Base-by-base conservation (phyloP, 2,329 filamentous ascomycete species). In the Fusarium sp. region DNA sequence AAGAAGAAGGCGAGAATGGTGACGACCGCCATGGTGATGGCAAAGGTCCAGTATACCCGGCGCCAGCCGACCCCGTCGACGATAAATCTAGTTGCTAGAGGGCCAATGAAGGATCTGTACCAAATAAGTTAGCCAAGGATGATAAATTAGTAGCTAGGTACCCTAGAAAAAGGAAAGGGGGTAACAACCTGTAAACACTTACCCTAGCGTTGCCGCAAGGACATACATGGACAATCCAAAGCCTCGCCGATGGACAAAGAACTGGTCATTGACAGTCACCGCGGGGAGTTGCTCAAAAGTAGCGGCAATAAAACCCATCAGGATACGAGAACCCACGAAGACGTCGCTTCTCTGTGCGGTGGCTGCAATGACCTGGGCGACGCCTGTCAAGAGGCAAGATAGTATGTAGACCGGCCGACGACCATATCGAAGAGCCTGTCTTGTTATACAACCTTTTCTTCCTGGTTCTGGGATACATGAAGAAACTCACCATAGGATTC, bases 161-260 rank as follows among this genome's bases (percentile, higher is more conserved):
- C 10, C 37, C 17, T 11, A 20, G 20, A 4, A 9, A 38, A 40
- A n/a, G 4, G 20, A 20, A 20, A 20, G 4, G 37, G 7, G 17
- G 4, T 9, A 12, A 20, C 10, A 43, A 20, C 38, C n/a, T 10
- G 11, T 7, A 7, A 6, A 43, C n/a, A 43, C 40, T 90, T 89
- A 50, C 40, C 59, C 59, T 33, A 62, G 59, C 32, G 59, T 62
- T 33, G 40, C 59, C 20, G 59, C 59, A 4, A 62, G 59, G 40
- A 37, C 59, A 62, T 62, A 62, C 27, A 62, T 27, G 38, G 59
- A 62, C 59, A 62, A 35, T 20, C 20, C 59, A 35, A 62, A 62
- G 20, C 59, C 59, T 50, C 59, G 59, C 40, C 14, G 59, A 50
- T 62, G 59, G 9, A 62, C 43, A 50, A 62, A 62, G 25, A 62